Percentiles rank a stretch among this genome's conserved stretches.
phyloP scores from a whole-genome alignment of 495 filamentous ascomycete genomes.

The Tuber aestivum region DNA sequence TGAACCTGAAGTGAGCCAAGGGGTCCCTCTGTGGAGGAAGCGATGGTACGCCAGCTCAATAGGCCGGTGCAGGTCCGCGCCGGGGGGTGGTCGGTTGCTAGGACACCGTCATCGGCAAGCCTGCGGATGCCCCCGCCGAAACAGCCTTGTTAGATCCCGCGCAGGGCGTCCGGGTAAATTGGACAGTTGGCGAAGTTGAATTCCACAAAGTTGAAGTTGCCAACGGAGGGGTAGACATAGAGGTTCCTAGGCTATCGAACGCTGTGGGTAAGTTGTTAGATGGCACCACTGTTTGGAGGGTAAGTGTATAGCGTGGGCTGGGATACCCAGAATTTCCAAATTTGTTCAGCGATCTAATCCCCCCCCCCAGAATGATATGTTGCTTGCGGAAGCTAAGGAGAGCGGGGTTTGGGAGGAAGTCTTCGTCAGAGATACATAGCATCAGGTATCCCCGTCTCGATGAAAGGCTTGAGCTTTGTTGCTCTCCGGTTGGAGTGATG shows the following conservation, averaged over 20 bases:
- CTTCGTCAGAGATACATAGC: neutral
- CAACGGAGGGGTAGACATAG: slow-evolving; percentile 47
- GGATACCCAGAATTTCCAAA: neutral
- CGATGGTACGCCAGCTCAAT: slow-evolving; percentile 52
- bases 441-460: too few relatives aligned
- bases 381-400: neutral
- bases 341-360: neutral
- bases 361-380: neutral
- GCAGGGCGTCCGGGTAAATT: slow-evolving; percentile 33
- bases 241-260: slow-evolving; percentile 45
- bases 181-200: slow-evolving; percentile 42
- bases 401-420: neutral
- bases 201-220: slow-evolving; percentile 45
- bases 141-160: slow-evolving; percentile 37
- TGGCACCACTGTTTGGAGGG: neutral
- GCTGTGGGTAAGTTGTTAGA: slow-evolving; percentile 27
- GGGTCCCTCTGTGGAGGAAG: slow-evolving; percentile 50
- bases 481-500: neutral
- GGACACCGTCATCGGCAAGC: slow-evolving; percentile 48
- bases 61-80: slow-evolving; percentile 51
- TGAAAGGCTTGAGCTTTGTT: neutral
- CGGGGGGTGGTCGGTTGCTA: slow-evolving; percentile 46
- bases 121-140: slow-evolving; percentile 52
- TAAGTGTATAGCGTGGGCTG: neutral
- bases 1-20: slow-evolving; percentile 46